Conservation (phyloP, 202 grass and related monocot genomes). For the Brachypodium distachyon region DNA sequence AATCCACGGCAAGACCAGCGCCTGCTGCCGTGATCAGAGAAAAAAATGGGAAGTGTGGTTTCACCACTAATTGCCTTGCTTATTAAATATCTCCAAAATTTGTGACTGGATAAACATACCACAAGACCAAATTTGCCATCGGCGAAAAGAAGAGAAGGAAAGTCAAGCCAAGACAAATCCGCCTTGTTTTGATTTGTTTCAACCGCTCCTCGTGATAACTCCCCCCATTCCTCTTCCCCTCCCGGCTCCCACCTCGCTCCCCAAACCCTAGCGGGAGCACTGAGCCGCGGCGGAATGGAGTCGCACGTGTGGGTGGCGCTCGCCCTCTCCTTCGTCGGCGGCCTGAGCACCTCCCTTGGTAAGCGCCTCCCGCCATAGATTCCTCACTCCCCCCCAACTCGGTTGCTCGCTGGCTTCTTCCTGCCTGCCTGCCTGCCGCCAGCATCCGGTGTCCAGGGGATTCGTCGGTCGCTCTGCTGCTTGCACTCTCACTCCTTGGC, state of each 20-base stretch:
- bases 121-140: too few relatives aligned
- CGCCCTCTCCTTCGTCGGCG: conserved; percentile 68
- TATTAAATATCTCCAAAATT: too few relatives aligned
- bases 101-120: too few relatives aligned
- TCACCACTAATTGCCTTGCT: too few relatives aligned
- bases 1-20: neutral
- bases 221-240: neutral
- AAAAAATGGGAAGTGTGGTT: neutral
- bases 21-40: neutral
- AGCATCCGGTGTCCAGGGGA: neutral
- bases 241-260: neutral
- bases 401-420: neutral
- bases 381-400: neutral
- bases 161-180: too few relatives aligned
- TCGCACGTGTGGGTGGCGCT: conserved; percentile 67
- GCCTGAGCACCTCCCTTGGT: conserved; percentile 89
- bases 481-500: neutral
- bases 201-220: too few relatives aligned
- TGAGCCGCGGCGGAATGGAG: conserved; percentile 44
- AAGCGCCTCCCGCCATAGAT: neutral
- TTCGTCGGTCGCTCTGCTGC: neutral
- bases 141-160: too few relatives aligned
- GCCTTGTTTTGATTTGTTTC: too few relatives aligned
- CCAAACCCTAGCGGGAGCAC: conserved; percentile 14
- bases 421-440: neutral